A percentile compares a stretch with the other conserved stretches of the same genome.
These are phyloP conservation scores for Microsporum ferrugineum DNA, from an alignment of 2,329 filamentous ascomycete species.

Conservation along the genomic window DNA sequence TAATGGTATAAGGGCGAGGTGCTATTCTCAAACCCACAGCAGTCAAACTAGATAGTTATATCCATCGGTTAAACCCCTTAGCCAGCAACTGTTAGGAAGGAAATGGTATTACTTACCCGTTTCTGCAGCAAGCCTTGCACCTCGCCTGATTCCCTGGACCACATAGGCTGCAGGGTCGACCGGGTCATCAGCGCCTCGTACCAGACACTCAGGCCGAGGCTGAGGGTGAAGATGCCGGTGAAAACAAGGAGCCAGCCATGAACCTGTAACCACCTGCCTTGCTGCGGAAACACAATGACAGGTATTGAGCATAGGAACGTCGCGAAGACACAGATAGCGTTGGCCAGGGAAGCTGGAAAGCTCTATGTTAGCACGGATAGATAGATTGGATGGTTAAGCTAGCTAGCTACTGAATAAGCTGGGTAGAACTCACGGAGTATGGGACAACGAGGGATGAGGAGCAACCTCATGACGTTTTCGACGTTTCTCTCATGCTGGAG, in stretches of 20 bases:
- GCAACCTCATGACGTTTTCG: constrained; percentile 40
- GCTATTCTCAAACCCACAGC: constrained; percentile 69
- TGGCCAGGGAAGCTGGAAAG: constrained; percentile 51
- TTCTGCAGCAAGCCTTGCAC: constrained; percentile 61
- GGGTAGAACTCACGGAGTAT: constrained; percentile 38
- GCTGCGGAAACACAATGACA: constrained; percentile 55
- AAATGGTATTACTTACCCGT: constrained; percentile 39
- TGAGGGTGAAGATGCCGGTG: constrained; percentile 52
- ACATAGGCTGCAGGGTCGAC: constrained; percentile 50
- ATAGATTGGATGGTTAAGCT: background rate
- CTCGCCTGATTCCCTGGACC: constrained; percentile 44
- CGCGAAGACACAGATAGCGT: constrained; percentile 59
- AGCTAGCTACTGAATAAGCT: constrained; percentile 7
- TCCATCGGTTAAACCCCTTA: background rate
- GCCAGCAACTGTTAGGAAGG: background rate
- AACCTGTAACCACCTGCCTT: constrained; percentile 58
- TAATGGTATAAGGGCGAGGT: constrained; percentile 60
- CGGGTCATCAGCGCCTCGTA: constrained; percentile 60
- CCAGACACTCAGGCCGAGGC: constrained; percentile 59
- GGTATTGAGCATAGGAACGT: constrained; percentile 60
- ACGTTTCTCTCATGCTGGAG: constrained; percentile 34
- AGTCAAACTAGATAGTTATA: constrained; percentile 51
- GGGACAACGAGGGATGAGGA: constrained; percentile 44
- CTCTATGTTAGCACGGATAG: background rate
- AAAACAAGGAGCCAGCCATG: constrained; percentile 54